Conservation (phyloP, 768 basidiomycete genomes). For the Coprinellus aureogranulatus region DNA sequence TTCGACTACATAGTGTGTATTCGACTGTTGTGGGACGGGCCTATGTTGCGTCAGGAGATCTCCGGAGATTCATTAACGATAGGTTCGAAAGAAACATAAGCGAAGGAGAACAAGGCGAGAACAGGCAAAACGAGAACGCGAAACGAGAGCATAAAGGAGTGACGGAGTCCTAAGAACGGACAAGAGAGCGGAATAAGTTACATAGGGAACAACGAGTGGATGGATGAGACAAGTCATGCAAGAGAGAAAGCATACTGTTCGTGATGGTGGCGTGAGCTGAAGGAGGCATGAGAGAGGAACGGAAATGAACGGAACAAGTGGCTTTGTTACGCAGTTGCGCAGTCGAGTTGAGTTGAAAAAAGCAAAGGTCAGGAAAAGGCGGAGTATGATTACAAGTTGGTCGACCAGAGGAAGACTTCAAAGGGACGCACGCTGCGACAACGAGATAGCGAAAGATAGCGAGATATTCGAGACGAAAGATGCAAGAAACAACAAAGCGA, state of each 20-base stretch:
- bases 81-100: constrained; percentile 15
- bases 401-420: constrained; percentile 7
- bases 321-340: background rate
- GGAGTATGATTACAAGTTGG: constrained; percentile 7
- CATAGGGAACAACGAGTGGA: constrained; percentile 14
- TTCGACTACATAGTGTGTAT: background rate
- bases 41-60: background rate
- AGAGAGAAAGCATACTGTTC: constrained; percentile 24
- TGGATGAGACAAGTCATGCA: constrained; percentile 14
- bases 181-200: constrained; percentile 14
- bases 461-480: constrained; percentile 8
- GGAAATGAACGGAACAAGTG: constrained; percentile 3
- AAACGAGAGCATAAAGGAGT: constrained; percentile 16
- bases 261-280: constrained; percentile 22
- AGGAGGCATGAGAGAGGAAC: constrained; percentile 15
- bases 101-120: constrained; percentile 7
- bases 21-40: background rate
- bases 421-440: constrained; percentile 7
- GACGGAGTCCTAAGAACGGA: constrained; percentile 16
- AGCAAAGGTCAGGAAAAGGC: background rate
- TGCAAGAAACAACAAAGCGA: constrained; percentile 3
- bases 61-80: constrained; percentile 11
- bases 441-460: constrained; percentile 4
- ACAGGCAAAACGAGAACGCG: constrained; percentile 13
- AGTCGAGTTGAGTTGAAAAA: background rate